These are phyloP conservation scores for Heterobasidion annosum DNA, from an alignment of 1,284 basidiomycete species.

Conservation along the genomic window DNA sequence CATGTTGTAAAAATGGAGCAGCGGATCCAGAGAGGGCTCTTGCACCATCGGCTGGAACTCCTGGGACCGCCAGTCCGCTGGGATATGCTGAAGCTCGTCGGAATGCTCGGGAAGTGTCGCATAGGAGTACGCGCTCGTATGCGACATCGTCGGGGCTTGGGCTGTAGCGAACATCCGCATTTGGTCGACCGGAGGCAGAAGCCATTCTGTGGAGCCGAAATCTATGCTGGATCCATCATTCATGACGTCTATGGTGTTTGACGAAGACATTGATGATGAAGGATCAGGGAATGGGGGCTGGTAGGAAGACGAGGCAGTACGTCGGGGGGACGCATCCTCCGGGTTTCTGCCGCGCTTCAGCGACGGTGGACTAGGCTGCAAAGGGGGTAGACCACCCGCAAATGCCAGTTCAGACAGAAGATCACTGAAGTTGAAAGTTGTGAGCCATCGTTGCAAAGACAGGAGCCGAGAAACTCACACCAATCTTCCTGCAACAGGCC, in stretches of 20 bases:
- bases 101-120: not conserved
- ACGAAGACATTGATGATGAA: not conserved
- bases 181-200: too few species aligned
- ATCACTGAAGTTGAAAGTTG: not conserved
- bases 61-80: not conserved
- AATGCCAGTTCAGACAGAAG: not conserved
- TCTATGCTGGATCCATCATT: not conserved
- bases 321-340: not conserved
- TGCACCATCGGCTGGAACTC: not conserved
- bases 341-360: not conserved
- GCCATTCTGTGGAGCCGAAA: too few species aligned
- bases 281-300: not conserved
- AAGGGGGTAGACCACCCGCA: not conserved
- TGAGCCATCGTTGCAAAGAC: not conserved
- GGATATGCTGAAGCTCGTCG: not conserved
- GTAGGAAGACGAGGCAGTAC: not conserved
- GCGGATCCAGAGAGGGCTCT: not conserved
- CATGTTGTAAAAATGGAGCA: not conserved
- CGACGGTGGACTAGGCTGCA: not conserved
- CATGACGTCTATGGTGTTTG: not conserved
- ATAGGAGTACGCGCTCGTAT: not conserved
- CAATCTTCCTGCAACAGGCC: not conserved
- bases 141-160: not conserved
- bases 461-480: not conserved
- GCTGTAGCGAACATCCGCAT: too few species aligned